Conservation (phyloP, 1,284 basidiomycete species). For the Fomitopsis pinicola region DNA sequence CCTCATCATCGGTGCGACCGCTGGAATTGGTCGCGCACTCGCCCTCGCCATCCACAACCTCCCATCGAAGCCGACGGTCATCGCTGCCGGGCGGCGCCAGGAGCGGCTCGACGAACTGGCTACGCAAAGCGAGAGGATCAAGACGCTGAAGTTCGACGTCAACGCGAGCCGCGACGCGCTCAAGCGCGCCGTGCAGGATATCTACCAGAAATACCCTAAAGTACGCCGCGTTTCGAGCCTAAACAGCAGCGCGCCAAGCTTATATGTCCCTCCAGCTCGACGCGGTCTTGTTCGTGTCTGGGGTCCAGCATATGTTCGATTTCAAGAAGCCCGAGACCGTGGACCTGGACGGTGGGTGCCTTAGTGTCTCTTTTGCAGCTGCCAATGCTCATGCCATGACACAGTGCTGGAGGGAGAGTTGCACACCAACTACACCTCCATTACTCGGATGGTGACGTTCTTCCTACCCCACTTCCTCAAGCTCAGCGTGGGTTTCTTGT, state of each 20-base stretch:
- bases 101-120: conserved; percentile 46
- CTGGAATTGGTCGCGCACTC: conserved; percentile 59
- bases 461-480: conserved; percentile 56
- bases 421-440: conserved; percentile 52
- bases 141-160: conserved; percentile 41
- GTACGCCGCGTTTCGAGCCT: conserved; percentile 29
- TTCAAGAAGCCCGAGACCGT: conserved; percentile 45
- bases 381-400: background rate
- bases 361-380: background rate
- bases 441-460: conserved; percentile 45
- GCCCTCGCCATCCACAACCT: conserved; percentile 47
- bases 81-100: conserved; percentile 51
- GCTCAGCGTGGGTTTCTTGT: conserved; percentile 36
- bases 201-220: conserved; percentile 42
- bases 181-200: conserved; percentile 35
- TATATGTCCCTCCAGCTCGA: conserved; percentile 41
- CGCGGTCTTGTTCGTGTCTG: conserved; percentile 42
- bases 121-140: conserved; percentile 31
- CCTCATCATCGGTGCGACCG: conserved; percentile 58
- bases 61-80: conserved; percentile 48
- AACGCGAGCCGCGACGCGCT: conserved; percentile 34
- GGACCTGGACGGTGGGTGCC: conserved; percentile 40
- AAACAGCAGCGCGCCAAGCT: background rate
- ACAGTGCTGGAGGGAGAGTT: conserved; percentile 43
- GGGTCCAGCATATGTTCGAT: conserved; percentile 49